These are phyloP conservation scores for Sarocladiaceae sp. DNA, from an alignment of 2,329 filamentous ascomycete genomes.

Conservation along the genomic window DNA sequence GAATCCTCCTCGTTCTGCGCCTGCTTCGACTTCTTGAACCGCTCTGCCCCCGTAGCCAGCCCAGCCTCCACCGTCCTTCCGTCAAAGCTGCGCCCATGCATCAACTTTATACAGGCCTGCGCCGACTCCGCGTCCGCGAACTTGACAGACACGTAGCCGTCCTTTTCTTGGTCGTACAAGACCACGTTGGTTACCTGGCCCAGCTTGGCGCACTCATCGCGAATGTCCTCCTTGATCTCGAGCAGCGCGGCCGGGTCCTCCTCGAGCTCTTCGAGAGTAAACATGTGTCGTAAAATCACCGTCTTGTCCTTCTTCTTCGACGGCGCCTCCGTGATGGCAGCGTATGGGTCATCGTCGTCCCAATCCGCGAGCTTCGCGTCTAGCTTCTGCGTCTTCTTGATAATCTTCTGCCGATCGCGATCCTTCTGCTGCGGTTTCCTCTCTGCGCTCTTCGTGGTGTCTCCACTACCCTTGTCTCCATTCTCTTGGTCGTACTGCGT, in stretches of 20 bases:
- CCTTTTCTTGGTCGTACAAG: conserved; percentile 78
- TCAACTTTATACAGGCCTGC: conserved; percentile 62
- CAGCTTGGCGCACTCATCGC: conserved; percentile 80
- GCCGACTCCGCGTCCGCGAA: conserved; percentile 70
- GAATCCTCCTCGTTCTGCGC: conserved; percentile 40
- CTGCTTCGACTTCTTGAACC: conserved; percentile 62
- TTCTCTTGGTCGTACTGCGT: conserved; percentile 56
- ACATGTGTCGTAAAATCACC: conserved; percentile 89
- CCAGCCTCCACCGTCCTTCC: conserved; percentile 66
- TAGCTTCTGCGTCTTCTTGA: conserved; percentile 83
- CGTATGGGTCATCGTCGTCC: conserved; percentile 77
- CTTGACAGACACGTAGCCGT: conserved; percentile 78
- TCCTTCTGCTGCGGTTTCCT: conserved; percentile 43
- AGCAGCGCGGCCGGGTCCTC: conserved; percentile 77
- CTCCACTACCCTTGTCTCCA: conserved; percentile 19
- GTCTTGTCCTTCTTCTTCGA: conserved; percentile 62
- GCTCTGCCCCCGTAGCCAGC: conserved; percentile 63
- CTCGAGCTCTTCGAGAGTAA: conserved; percentile 76
- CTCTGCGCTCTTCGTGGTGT: conserved; percentile 21
- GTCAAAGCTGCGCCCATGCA: conserved; percentile 76
- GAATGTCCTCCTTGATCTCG: conserved; percentile 92
- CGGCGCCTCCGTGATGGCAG: conserved; percentile 14
- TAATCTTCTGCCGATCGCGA: conserved; percentile 81
- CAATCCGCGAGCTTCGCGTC: conserved; percentile 91
- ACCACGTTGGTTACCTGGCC: conserved; percentile 88